A percentile compares a stretch with the other conserved stretches of the same genome.
Evolutionary conservation across 2,329 filamentous ascomycete species (phyloP).

Genomic region (Cladophialophora chaetospira): DNA sequence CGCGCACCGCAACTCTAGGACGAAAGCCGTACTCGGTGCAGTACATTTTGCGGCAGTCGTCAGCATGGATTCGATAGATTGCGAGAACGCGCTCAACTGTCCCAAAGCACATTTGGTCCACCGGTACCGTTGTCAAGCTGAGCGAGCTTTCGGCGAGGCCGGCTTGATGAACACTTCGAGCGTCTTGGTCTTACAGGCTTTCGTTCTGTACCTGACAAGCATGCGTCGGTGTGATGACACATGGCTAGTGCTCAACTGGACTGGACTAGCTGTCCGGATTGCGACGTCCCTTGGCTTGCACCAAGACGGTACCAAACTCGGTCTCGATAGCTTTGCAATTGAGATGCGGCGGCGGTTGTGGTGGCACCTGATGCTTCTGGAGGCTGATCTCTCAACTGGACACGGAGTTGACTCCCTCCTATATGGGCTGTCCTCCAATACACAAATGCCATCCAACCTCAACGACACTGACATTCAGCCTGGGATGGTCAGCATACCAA

Average conservation of each 20-base stretch:
- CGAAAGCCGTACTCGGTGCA: not conserved
- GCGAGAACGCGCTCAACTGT: not conserved
- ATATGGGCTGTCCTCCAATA: slow-evolving; percentile 37
- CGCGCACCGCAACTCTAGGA: not conserved
- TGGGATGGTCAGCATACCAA: slow-evolving; percentile 49
- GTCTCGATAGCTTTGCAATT: slow-evolving; percentile 53
- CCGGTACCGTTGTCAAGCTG: not conserved
- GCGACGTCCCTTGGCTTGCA: slow-evolving; percentile 38
- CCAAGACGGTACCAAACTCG: slow-evolving; percentile 48
- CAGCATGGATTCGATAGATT: not conserved
- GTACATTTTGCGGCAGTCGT: not conserved
- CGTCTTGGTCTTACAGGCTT: slow-evolving; percentile 61
- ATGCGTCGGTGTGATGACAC: not conserved
- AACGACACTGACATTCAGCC: slow-evolving; percentile 54
- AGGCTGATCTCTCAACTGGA: slow-evolving; percentile 44
- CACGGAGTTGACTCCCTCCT: slow-evolving; percentile 6
- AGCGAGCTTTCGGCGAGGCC: not conserved
- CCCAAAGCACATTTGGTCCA: not conserved
- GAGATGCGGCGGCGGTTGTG: slow-evolving; percentile 42
- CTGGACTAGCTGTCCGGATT: slow-evolving; percentile 43
- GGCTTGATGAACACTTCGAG: not conserved
- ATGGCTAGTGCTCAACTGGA: slow-evolving; percentile 19
- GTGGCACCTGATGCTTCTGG: slow-evolving; percentile 34
- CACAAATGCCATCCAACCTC: slow-evolving; percentile 52
- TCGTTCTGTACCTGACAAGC: slow-evolving; percentile 57